These are phyloP conservation scores for Candida neerlandica DNA, from an alignment of 1,139 yeast species.

Conservation along the genomic window DNA sequence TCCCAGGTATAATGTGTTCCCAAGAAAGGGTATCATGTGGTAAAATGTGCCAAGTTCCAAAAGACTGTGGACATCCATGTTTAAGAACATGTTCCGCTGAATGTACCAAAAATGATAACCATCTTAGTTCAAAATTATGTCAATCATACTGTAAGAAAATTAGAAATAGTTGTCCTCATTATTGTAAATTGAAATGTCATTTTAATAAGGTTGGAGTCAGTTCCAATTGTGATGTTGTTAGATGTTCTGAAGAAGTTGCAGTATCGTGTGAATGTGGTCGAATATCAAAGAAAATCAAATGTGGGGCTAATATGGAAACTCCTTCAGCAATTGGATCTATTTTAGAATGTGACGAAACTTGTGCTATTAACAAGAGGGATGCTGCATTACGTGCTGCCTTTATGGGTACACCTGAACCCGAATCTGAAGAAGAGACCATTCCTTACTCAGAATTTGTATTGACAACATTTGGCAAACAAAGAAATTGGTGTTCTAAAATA, in stretches of 20 bases:
- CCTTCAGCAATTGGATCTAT: constrained; percentile 32
- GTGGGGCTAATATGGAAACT: constrained; percentile 51
- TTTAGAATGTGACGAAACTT: constrained; percentile 70
- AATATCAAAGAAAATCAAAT: constrained; percentile 43
- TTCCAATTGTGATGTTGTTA: constrained; percentile 36
- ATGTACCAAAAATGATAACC: constrained; percentile 37
- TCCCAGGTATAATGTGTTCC: constrained; percentile 73
- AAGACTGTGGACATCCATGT: constrained; percentile 76
- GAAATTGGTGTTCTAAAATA: constrained; percentile 64
- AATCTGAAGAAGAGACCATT: constrained; percentile 19
- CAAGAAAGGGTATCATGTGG: constrained; percentile 76
- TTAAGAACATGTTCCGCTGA: constrained; percentile 53
- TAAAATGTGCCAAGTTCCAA: constrained; percentile 54
- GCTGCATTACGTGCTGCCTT: constrained; percentile 67
- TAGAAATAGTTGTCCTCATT: constrained; percentile 62
- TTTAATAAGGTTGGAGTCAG: constrained; percentile 43
- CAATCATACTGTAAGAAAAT: constrained; percentile 55
- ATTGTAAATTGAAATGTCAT: constrained; percentile 68
- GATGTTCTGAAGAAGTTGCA: constrained; percentile 52
- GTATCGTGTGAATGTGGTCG: constrained; percentile 70
- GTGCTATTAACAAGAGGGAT: constrained; percentile 64
- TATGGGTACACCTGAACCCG: constrained; percentile 28
- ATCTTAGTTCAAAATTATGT: constrained; percentile 47
- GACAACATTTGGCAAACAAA: constrained; percentile 50
- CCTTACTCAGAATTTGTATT: constrained; percentile 50